These are phyloP conservation scores for Fusarium lyarnte DNA, from an alignment of 2,329 filamentous ascomycete genomes.

Conservation along the genomic window DNA sequence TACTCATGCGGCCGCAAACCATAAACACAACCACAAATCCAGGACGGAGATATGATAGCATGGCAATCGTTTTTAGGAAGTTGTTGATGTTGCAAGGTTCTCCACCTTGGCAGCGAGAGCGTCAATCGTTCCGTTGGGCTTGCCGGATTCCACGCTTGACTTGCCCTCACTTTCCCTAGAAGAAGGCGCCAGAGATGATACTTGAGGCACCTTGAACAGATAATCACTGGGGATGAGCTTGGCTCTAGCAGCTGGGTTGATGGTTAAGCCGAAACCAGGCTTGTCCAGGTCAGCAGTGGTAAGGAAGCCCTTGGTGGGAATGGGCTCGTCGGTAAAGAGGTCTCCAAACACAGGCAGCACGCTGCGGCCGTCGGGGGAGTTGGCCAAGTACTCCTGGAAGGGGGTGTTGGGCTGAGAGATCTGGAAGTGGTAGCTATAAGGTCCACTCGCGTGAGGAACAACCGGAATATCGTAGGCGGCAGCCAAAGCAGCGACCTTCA, in stretches of 20 bases:
- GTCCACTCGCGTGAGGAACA: constrained; percentile 92
- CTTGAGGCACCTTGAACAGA: constrained; percentile 74
- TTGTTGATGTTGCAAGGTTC: constrained; percentile 42
- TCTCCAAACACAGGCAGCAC: constrained; percentile 93
- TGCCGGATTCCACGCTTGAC: constrained; percentile 14
- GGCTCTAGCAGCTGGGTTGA: constrained; percentile 77
- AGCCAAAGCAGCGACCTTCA: constrained; percentile 89
- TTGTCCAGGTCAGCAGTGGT: constrained; percentile 83
- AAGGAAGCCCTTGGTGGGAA: constrained; percentile 83
- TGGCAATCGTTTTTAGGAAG: neutral
- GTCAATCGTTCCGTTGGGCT: constrained; percentile 42
- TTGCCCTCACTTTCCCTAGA: constrained; percentile 41
- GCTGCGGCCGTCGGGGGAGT: constrained; percentile 89
- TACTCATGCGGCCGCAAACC: constrained; percentile 1
- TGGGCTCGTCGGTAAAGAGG: constrained; percentile 89
- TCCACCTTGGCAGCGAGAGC: constrained; percentile 50
- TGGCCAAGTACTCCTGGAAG: constrained; percentile 96
- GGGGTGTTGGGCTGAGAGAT: constrained; percentile 92
- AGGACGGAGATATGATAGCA: neutral
- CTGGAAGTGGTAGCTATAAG: constrained; percentile 96
- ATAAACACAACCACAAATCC: neutral
- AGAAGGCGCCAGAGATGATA: constrained; percentile 53
- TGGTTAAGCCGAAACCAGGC: constrained; percentile 88
- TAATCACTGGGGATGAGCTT: constrained; percentile 80
- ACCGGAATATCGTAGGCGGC: constrained; percentile 94